Conservation (phyloP, 1,139 yeast genomes). For the Arxiozyma slooffiae region DNA sequence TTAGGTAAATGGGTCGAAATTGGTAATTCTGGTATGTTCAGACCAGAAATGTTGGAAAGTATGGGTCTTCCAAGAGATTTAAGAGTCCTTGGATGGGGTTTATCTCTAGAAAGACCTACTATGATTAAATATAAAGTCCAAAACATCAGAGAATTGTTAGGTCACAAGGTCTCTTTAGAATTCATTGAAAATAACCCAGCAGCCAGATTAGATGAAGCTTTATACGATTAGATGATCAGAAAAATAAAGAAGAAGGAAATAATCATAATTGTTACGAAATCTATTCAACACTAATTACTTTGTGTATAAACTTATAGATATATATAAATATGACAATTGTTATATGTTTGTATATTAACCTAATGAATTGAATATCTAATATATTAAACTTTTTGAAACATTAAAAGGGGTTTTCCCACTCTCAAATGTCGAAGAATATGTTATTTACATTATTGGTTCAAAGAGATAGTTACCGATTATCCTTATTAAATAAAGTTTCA, state of each 20-base stretch:
- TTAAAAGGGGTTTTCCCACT: not conserved
- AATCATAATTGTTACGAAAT: not conserved
- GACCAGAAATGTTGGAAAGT: slow-evolving; percentile 97
- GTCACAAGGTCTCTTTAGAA: slow-evolving; percentile 87
- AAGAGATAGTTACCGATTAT: too few species aligned
- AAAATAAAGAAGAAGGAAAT: not conserved
- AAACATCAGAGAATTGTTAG: slow-evolving; percentile 88
- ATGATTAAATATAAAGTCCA: slow-evolving; percentile 97
- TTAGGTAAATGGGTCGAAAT: slow-evolving; percentile 97
- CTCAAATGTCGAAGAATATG: not conserved
- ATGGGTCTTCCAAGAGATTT: slow-evolving; percentile 95
- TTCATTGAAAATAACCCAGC: slow-evolving; percentile 96
- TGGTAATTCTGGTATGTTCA: slow-evolving; percentile 98
- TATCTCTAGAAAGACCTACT: slow-evolving; percentile 95
- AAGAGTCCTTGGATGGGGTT: slow-evolving; percentile 96
- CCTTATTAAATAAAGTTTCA: too few species aligned
- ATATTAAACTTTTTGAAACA: too few species aligned
- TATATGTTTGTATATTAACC: not conserved
- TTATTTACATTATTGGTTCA: not conserved
- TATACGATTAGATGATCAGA: slow-evolving; percentile 30
- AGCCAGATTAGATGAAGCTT: slow-evolving; percentile 81
- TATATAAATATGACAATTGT: not conserved
- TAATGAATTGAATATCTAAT: not conserved
- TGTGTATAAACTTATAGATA: slow-evolving; percentile 1
- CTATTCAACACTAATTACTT: not conserved